Conservation (phyloP, 306 rosid species). For the Cucurbita ficifolia region DNA sequence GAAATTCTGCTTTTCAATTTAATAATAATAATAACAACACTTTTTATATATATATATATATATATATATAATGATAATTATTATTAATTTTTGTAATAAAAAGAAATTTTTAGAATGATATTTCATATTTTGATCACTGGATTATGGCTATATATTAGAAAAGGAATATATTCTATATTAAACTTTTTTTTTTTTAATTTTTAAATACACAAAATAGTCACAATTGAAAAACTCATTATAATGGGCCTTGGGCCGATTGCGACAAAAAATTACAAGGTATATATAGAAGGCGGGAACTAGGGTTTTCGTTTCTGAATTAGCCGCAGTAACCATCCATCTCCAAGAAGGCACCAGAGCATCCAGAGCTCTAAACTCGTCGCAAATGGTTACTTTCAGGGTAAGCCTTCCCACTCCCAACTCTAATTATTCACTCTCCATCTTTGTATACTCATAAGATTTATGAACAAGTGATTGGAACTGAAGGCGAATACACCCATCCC, state of each 20-base stretch:
- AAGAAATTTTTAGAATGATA: no score
- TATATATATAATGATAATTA: no score
- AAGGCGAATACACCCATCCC: not conserved
- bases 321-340: not conserved
- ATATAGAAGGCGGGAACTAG: not conserved
- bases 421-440: not conserved
- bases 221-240: not conserved
- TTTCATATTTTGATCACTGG: no score
- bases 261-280: not conserved
- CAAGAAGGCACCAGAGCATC: not conserved
- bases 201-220: not conserved
- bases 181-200: no score
- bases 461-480: not conserved
- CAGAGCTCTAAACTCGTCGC: not conserved
- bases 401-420: not conserved
- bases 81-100: no score
- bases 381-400: slow-evolving; percentile 4
- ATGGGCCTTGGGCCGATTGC: not conserved
- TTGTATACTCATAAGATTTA: not conserved
- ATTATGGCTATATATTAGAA: no score
- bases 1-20: no score
- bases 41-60: no score
- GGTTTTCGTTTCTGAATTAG: not conserved
- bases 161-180: no score
- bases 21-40: no score